phyloP scores from a whole-genome alignment of 805 yeast species.

The Kazachstania taianensis region DNA sequence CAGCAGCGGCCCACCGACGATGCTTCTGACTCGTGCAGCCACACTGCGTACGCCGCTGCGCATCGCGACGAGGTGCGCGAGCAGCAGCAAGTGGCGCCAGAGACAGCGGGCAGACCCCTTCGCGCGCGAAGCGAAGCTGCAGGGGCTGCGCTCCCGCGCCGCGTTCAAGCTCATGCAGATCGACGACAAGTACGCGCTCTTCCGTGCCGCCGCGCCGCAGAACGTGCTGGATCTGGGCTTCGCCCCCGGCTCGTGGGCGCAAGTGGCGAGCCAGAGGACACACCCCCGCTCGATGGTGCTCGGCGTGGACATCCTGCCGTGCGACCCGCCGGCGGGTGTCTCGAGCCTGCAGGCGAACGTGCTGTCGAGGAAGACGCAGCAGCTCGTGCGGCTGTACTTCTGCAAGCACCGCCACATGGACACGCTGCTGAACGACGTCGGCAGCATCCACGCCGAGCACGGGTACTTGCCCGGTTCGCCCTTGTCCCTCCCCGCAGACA shows the following conservation, averaged over 20 bases:
- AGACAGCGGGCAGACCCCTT: conserved; percentile 59
- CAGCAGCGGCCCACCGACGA: too few species aligned
- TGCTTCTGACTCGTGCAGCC: too few species aligned
- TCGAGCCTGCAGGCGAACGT: conserved; percentile 81
- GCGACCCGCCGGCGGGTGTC: conserved; percentile 72
- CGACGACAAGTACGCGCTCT: conserved; percentile 50
- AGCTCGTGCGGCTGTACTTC: conserved; percentile 43
- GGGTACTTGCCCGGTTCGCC: conserved; percentile 10
- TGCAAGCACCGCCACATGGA: conserved; percentile 25
- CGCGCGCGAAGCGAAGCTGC: conserved; percentile 54
- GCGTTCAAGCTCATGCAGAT: conserved; percentile 80
- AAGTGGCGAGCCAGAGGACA: conserved; percentile 55
- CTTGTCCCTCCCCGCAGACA: conserved; percentile 9
- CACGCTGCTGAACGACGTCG: conserved; percentile 14
- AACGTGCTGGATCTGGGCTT: conserved; percentile 81
- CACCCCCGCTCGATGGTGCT: conserved; percentile 45
- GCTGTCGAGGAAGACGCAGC: conserved; percentile 55
- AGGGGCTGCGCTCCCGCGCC: conserved; percentile 70
- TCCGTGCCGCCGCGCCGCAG: conserved; percentile 35
- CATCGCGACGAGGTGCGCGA: too few species aligned
- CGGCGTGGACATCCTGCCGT: conserved; percentile 76
- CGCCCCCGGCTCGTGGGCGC: conserved; percentile 95
- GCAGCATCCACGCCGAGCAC: conserved; percentile 17
- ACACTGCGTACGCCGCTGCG: too few species aligned
- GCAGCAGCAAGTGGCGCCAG: conserved; percentile 65